Base-by-base conservation (phyloP, 2,329 filamentous ascomycete species). In the Fusarium illudens region DNA sequence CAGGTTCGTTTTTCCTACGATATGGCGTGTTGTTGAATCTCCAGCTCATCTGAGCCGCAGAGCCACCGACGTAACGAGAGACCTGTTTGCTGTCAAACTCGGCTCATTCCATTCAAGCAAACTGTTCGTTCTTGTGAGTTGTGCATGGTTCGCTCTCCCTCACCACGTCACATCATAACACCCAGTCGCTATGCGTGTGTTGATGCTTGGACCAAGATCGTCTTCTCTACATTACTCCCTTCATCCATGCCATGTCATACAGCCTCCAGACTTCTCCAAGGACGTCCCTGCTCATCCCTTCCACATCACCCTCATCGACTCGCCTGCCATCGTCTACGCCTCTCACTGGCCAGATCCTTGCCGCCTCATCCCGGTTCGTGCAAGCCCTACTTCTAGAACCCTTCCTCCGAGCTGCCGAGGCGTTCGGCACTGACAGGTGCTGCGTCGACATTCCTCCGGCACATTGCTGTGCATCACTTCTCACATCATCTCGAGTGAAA, bases 321-420 rank as follows among this genome's bases (percentile, higher is more conserved):
- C 58, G 39, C 29, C 42, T 42, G 32, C 48, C 52, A 53, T 48
- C 55, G 33, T 44, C 36, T n/a, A 56, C 15, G 27, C 22, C 55
- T 56, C 63, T 32, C 55, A 67, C 69, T 72, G 58, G 69, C 49
- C 51, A 48, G 34, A 48, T 15, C 34, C 51, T 58, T 50, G 44
- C 53, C 56, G 48, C 49, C n/a, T 25, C 27, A 68, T 50, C 48
- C 48, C 20, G 36, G 49, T 54, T 54, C 29, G 44, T 42, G 58
- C 50, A 66, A 69, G 46, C 53, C 54, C 56, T 63, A 50, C 61
- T 71, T 73, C 58, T 66, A 57, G 60, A 70, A 68, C 57, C 59
- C 58, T 71, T 60, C 50, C 22, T 34, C 30, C 50, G 11, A 56
- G 33, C 29, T 57, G 34, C 34, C 39, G 55, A 58, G 46, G 32